Percentiles rank a stretch among this genome's conserved stretches.
These are phyloP conservation scores for Penicillium sp. DNA, from an alignment of 2,329 filamentous ascomycete genomes.

Conservation along the genomic window DNA sequence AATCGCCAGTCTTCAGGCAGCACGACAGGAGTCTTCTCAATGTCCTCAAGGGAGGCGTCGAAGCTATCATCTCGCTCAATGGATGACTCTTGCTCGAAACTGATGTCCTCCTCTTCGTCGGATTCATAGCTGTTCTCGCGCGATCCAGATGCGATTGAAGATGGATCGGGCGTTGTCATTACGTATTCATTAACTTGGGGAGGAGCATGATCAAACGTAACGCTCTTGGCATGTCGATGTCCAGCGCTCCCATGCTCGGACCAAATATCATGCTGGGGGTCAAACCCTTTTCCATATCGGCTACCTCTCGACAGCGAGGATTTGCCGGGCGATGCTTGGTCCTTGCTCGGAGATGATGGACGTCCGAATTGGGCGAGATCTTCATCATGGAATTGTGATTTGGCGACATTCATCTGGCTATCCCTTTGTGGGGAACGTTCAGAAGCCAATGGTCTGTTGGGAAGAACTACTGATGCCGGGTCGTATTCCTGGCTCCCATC, in stretches of 20 bases:
- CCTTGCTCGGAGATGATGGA: constrained; percentile 63
- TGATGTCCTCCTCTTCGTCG: constrained; percentile 69
- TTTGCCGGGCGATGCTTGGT: constrained; percentile 78
- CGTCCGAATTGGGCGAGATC: constrained; percentile 26
- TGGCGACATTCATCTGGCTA: constrained; percentile 71
- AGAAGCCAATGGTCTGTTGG: constrained; percentile 78
- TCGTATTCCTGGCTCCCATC: constrained; percentile 94
- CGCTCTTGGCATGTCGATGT: constrained; percentile 89
- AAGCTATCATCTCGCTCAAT: constrained; percentile 82
- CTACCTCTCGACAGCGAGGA: constrained; percentile 75
- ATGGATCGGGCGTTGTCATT: constrained; percentile 95
- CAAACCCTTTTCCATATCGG: constrained; percentile 60
- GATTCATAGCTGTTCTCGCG: constrained; percentile 93
- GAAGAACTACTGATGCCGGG: constrained; percentile 70
- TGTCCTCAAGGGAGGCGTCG: constrained; percentile 91
- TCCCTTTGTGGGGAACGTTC: constrained; percentile 58
- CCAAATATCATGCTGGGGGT: constrained; percentile 68
- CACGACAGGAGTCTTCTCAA: constrained; percentile 97
- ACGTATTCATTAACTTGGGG: constrained; percentile 98
- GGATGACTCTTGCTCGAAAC: constrained; percentile 58
- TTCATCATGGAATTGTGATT: constrained; percentile 34
- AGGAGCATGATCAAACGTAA: constrained; percentile 92
- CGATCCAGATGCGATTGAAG: constrained; percentile 83
- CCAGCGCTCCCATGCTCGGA: constrained; percentile 60
- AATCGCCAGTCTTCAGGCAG: constrained; percentile 93